Base-by-base conservation (phyloP, 768 basidiomycete species). In the Mycena leptocephala region DNA sequence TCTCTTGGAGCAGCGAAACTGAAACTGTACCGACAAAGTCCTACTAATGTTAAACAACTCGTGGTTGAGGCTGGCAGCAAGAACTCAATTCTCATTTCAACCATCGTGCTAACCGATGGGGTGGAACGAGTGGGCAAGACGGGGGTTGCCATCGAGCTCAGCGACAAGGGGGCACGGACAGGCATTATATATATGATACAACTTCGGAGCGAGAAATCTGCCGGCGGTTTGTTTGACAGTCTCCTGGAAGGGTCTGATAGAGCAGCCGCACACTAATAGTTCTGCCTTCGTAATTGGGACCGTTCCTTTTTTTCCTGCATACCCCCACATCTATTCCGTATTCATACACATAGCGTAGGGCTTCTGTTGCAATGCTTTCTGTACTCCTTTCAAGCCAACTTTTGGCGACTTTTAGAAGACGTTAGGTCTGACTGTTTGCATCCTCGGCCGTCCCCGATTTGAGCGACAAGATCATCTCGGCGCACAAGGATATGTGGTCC, bases 71-170 rank as follows among this genome's bases (percentile, higher is more conserved):
- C 94, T 10, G 96, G 97, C 76, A 90, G 90, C 80, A 94, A 92
- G 82, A 90, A 93, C 70, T 88, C 92, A 6, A 88, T 96, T 78
- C 84, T 99, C 51, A 97, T 99, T 77, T 98, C 96, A 51, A 99
- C 98, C 8, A 98, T 99, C 76, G 96, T 99, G 35, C 88, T 99
- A 65, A 96, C 94, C 6, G 97, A 99, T 83, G 98, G 97, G 10
- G 98, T 99, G 32, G 98, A 99, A 86, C 90, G 98, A 58, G 98
- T 99, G n/a, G 98, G 96, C 26, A 99, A 98, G 87, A 99, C 98
- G 3, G 98, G 98, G 18, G 94, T 99, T 48, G 98, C 98, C 56
- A 94, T 99, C 76, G 98, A 99, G 85, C 86, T 99, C 65, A 97
- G 96, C 84, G 96, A 97, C 87, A 90, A 93, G 71, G 98, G 98